Evolutionary conservation across 768 basidiomycete species (phyloP).

Genomic region (Trametes meyenii): DNA sequence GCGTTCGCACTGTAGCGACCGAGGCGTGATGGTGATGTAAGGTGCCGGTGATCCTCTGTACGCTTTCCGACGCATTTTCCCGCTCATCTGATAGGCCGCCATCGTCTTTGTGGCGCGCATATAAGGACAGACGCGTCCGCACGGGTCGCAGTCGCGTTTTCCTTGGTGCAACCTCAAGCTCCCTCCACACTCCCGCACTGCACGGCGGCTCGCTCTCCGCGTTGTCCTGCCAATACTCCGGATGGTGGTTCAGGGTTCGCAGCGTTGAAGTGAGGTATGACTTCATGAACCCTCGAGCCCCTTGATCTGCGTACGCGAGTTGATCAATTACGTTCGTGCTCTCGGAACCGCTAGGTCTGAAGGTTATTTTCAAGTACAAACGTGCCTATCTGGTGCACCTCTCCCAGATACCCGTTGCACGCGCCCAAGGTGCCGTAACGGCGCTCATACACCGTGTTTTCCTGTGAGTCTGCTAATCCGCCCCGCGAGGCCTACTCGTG

Average conservation of each 20-base stretch:
- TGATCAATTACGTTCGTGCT: background rate
- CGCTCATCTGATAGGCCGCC: slow-evolving; percentile 18
- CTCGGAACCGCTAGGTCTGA: slow-evolving; percentile 7
- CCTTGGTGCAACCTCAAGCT: slow-evolving; percentile 14
- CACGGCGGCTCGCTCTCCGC: background rate
- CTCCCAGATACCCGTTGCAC: slow-evolving; percentile 4
- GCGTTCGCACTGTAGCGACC: slow-evolving; percentile 18
- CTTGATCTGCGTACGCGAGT: slow-evolving; percentile 2
- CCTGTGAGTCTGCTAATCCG: background rate
- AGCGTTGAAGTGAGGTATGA: slow-evolving; percentile 18
- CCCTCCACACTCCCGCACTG: background rate
- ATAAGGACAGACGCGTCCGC: slow-evolving; percentile 10
- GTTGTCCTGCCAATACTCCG: slow-evolving; percentile 12
- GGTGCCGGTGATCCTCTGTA: slow-evolving; percentile 19
- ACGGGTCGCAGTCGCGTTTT: slow-evolving; percentile 9
- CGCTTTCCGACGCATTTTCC: slow-evolving; percentile 18
- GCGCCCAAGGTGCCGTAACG: slow-evolving; percentile 10
- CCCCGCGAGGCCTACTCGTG: background rate
- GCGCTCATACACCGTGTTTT: background rate
- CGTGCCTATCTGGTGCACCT: slow-evolving; percentile 1
- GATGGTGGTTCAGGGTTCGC: slow-evolving; percentile 4
- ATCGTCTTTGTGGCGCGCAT: slow-evolving; percentile 7
- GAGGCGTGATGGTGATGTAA: slow-evolving; percentile 21
- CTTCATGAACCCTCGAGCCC: background rate
- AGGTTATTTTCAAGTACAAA: slow-evolving; percentile 2